Percentiles rank a stretch among this genome's conserved stretches.
phyloP scores from a whole-genome alignment of 2,329 filamentous ascomycete genomes.

The Diplodia mutila region DNA sequence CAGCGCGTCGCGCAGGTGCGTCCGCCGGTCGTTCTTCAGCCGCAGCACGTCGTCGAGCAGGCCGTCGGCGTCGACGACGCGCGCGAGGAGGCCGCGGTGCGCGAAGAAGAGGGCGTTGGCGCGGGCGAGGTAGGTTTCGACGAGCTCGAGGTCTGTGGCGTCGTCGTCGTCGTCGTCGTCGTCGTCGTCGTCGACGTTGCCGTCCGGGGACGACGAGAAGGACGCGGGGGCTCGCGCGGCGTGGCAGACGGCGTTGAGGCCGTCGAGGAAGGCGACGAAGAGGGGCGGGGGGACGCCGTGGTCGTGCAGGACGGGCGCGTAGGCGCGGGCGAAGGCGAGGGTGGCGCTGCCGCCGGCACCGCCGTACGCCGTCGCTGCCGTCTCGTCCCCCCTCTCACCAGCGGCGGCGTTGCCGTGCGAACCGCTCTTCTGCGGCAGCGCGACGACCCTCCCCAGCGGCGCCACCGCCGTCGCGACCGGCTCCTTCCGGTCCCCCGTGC shows the following conservation, averaged over 20 bases:
- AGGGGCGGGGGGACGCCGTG: conserved; percentile 37
- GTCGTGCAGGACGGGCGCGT: conserved; percentile 36
- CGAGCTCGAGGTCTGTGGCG: conserved; percentile 23
- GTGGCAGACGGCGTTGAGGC: conserved; percentile 37
- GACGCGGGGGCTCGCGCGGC: conserved; percentile 20
- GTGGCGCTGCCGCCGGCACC: conserved; percentile 6
- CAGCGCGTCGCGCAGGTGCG: conserved; percentile 25
- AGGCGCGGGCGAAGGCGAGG: conserved; percentile 32
- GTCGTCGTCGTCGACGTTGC: too few relatives aligned
- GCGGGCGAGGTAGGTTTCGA: conserved; percentile 35
- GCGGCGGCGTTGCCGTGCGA: background rate
- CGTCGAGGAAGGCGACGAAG: conserved; percentile 40
- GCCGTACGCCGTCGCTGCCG: background rate
- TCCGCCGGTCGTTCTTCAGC: conserved; percentile 32
- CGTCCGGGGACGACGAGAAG: background rate
- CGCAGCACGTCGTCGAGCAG: conserved; percentile 32
- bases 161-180: background rate
- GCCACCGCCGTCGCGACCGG: conserved; percentile 25
- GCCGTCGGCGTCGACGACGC: conserved; percentile 33
- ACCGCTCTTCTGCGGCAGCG: background rate
- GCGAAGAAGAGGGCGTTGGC: conserved; percentile 41
- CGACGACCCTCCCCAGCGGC: conserved; percentile 9
- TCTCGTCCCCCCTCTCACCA: too few relatives aligned
- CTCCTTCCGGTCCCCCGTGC: background rate
- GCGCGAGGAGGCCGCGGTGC: conserved; percentile 36